phyloP scores from a whole-genome alignment of 179 eudicot genomes.

The Vitellaria paradoxa region DNA sequence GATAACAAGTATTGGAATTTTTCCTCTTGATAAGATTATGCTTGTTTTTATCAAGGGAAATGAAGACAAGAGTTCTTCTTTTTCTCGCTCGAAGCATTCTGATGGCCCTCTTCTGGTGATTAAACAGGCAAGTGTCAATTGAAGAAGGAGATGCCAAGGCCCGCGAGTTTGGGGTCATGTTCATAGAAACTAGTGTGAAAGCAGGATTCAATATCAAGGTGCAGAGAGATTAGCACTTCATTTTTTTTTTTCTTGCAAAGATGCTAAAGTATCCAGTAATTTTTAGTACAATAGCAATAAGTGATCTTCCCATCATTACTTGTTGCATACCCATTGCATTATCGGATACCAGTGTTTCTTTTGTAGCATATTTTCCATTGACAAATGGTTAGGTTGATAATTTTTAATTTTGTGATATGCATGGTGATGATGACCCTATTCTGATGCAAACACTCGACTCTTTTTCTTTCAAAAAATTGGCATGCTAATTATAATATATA shows the following conservation, averaged over 20 bases:
- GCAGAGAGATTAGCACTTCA: not conserved
- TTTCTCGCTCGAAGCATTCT: not conserved
- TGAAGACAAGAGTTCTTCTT: not conserved
- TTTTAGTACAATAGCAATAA: not conserved
- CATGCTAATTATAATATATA: not conserved
- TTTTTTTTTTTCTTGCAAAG: not conserved
- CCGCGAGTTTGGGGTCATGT: conserved; percentile 68
- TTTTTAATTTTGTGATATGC: not conserved
- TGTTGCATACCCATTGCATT: not conserved
- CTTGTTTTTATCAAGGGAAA: not conserved
- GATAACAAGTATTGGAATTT: no score
- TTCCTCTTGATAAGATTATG: no score
- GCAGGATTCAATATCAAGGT: conserved; percentile 96
- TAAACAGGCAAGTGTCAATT: conserved; percentile 82
- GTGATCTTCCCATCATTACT: not conserved
- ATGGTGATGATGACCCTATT: not conserved
- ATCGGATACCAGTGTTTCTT: no score
- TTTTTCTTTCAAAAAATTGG: no score
- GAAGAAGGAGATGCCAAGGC: conserved; percentile 86
- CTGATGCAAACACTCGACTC: not conserved
- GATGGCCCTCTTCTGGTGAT: conserved; percentile 7
- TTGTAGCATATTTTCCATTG: not conserved
- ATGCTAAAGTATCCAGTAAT: not conserved
- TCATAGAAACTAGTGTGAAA: conserved; percentile 90
- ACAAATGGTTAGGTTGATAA: not conserved